These are phyloP conservation scores for Ustilago sp. DNA, from an alignment of 1,284 basidiomycete species.

Conservation along the genomic window DNA sequence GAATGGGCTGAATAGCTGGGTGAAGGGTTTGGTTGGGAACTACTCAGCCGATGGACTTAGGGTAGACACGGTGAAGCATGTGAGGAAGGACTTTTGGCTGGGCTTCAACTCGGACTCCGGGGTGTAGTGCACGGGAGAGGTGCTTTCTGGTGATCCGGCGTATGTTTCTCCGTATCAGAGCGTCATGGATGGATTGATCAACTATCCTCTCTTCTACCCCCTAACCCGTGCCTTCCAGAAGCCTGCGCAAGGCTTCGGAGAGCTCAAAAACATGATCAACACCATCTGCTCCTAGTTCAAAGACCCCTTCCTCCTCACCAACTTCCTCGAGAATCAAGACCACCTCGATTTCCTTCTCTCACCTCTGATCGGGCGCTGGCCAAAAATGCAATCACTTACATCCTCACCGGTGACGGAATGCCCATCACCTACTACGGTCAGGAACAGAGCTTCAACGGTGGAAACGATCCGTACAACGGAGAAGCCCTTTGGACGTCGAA, in stretches of 20 bases:
- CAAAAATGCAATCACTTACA: slow-evolving; percentile 71
- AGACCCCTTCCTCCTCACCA: slow-evolving; percentile 74
- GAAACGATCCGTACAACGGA: slow-evolving; percentile 56
- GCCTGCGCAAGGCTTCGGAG: slow-evolving; percentile 66
- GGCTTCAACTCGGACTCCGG: slow-evolving; percentile 78
- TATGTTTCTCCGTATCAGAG: slow-evolving; percentile 70
- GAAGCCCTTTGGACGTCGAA: slow-evolving; percentile 27
- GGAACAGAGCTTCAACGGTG: slow-evolving; percentile 74
- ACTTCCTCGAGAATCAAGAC: slow-evolving; percentile 88
- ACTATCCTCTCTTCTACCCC: slow-evolving; percentile 80
- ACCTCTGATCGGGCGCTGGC: slow-evolving; percentile 54
- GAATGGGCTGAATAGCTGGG: slow-evolving; percentile 75
- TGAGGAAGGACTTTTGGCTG: slow-evolving; percentile 78
- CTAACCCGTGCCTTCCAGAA: slow-evolving; percentile 76
- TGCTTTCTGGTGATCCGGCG: slow-evolving; percentile 75
- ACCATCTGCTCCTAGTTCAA: slow-evolving; percentile 25
- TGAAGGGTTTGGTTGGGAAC: slow-evolving; percentile 75
- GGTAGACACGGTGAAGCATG: slow-evolving; percentile 79
- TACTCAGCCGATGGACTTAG: slow-evolving; percentile 79
- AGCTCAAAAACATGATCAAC: slow-evolving; percentile 25
- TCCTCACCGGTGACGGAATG: slow-evolving; percentile 73
- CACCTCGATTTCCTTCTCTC: slow-evolving; percentile 75
- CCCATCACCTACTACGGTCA: slow-evolving; percentile 76
- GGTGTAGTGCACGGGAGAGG: slow-evolving; percentile 86
- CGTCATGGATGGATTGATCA: slow-evolving; percentile 73